Evolutionary conservation across 164 flowering plant species (phyloP).

Genomic region (Annona squamosa): DNA sequence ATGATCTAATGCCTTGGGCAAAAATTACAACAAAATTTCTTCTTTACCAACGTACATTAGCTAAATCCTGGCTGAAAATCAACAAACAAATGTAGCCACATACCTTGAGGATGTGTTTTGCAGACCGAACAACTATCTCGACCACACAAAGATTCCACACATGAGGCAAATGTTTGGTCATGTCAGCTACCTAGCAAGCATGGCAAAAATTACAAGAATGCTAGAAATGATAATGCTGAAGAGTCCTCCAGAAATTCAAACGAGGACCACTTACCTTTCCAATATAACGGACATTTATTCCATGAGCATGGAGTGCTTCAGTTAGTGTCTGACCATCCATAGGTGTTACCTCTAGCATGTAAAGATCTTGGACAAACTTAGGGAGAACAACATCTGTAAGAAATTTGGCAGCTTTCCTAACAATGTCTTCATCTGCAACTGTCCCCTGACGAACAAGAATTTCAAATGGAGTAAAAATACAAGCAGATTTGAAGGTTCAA

Average conservation of each 20-base stretch:
- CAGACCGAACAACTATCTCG: constrained; percentile 85
- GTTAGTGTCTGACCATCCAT: constrained; percentile 99
- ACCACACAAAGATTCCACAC: constrained; percentile 82
- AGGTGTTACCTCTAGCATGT: constrained; percentile 95
- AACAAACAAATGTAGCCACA: background rate
- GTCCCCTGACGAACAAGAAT: constrained; percentile 47
- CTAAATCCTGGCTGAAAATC: background rate
- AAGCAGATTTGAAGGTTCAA: background rate
- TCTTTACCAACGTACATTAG: too few species aligned
- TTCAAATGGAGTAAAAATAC: background rate
- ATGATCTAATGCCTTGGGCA: background rate
- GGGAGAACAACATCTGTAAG: constrained; percentile 77
- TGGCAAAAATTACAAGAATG: background rate
- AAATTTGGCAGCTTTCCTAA: constrained; percentile 64
- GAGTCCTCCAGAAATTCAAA: background rate
- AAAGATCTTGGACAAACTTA: constrained; percentile 87
- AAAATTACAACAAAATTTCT: background rate
- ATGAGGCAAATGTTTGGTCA: constrained; percentile 81
- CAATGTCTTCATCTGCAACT: constrained; percentile 78
- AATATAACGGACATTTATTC: constrained; percentile 92
- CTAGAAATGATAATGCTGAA: too few species aligned
- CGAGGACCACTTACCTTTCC: constrained; percentile 58
- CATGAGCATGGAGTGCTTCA: constrained; percentile 99
- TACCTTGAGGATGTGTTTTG: constrained; percentile 92
- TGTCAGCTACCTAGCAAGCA: constrained; percentile 65